Base-by-base conservation (phyloP, 768 basidiomycete genomes). In the Pisolithus albus region DNA sequence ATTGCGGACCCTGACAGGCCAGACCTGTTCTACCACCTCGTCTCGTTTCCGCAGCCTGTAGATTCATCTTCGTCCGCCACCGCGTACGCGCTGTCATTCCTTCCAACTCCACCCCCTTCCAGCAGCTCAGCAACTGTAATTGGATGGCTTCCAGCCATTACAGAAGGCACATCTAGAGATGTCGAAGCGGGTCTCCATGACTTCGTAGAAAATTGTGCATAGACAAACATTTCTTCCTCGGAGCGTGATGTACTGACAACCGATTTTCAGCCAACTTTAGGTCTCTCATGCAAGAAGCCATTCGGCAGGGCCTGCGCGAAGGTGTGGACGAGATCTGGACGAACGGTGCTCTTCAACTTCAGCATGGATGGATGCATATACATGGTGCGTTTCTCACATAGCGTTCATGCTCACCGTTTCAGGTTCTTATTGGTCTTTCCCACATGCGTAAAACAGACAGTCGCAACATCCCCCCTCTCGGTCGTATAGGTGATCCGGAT, bases 331-430 rank as follows among this genome's bases (percentile, higher is more conserved):
- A 86, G 2, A 70, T 86, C 3, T 82, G 83, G 72, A 75, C 61
- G 5, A 82, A 82, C 51, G 78, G 76, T 6, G 89, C 88, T 9
- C 64, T 76, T 28, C 86, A 87, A 59, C 67, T 82, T 3, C 79
- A 78, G 53, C 66, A 79, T 18, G 89, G 89, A n/a, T 92, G 89
- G 89, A 86, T 92, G 84, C 89, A 92, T 62, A 82, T 92, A 43
- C 80, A 89, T 41, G 79, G 77, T 77, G 41, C 47, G 72, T 43
- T 19, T 28, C 38, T 4, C 21, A 11, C 43, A 37, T 39, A 16
- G 23, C 21, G 11, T 37, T 13, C 15, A 7, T 19, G 13, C 11
- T 24, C 15, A 23, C 48, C 28, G 16, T 37, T 21, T 30, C 44
- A 7, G 39, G 23, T 36, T 19, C 44, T 10, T 37, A 5, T 1